Evolutionary conservation across 768 basidiomycete genomes (phyloP).

Genomic region (Roridomyces roridus): DNA sequence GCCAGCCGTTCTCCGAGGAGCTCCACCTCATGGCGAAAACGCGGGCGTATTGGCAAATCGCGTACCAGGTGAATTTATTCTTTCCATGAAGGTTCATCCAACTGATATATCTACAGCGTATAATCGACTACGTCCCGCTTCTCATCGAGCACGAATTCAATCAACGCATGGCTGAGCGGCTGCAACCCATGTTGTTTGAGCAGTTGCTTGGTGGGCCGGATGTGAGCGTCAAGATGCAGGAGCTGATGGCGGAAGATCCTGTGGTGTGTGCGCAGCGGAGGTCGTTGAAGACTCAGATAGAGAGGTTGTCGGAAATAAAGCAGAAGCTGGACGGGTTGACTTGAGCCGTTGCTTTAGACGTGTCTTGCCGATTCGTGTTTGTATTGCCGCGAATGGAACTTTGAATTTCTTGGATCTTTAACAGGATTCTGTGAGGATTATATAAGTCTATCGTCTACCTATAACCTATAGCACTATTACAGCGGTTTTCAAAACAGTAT

Average conservation of each 20-base stretch:
- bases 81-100: background rate
- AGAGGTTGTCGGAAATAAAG: conserved; percentile 10
- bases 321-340: conserved; percentile 8
- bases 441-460: no score
- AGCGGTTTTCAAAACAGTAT: no score
- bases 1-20: conserved; percentile 34
- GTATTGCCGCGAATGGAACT: no score
- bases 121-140: conserved; percentile 52
- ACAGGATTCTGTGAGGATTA: no score
- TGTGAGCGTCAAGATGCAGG: conserved; percentile 9
- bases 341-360: no score
- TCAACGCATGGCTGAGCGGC: conserved; percentile 35
- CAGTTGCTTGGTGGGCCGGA: conserved; percentile 14
- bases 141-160: conserved; percentile 50
- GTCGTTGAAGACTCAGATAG: conserved; percentile 1
- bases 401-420: no score
- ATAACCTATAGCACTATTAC: no score
- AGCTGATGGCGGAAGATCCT: conserved; percentile 11
- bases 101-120: conserved; percentile 39
- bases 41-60: conserved; percentile 52
- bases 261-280: background rate
- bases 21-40: conserved; percentile 52
- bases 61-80: conserved; percentile 46
- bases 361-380: no score
- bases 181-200: conserved; percentile 39